A percentile compares a stretch with the other conserved stretches of the same genome.
Conservation (phyloP, 164 flowering plant species). For the Vitis rotundifolia region DNA sequence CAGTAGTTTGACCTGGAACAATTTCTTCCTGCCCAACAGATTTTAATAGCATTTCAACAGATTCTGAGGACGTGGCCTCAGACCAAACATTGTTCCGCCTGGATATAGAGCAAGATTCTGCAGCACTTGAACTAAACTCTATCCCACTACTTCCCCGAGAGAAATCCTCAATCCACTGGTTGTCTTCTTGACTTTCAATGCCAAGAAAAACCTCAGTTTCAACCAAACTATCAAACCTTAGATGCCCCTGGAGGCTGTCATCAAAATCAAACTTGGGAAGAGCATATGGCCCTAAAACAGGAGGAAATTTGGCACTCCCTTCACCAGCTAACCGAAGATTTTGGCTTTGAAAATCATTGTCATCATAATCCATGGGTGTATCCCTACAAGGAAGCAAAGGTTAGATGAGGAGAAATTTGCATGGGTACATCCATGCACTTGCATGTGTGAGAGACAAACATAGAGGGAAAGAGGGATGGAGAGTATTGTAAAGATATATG, state of each 20-base stretch:
- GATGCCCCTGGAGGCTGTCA: slow-evolving; percentile 56
- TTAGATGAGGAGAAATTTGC: background rate
- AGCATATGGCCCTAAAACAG: slow-evolving; percentile 63
- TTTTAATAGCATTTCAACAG: slow-evolving; percentile 95
- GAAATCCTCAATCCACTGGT: slow-evolving; percentile 88
- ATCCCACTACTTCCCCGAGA: slow-evolving; percentile 73
- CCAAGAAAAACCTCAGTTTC: slow-evolving; percentile 92
- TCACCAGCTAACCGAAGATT: slow-evolving; percentile 81
- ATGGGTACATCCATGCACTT: too few species aligned
- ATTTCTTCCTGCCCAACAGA: slow-evolving; percentile 93
- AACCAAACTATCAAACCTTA: slow-evolving; percentile 84
- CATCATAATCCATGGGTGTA: slow-evolving; percentile 95
- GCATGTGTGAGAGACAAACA: background rate
- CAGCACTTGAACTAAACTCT: slow-evolving; percentile 66
- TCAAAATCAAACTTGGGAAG: slow-evolving; percentile 79
- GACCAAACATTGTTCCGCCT: slow-evolving; percentile 94
- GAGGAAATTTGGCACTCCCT: slow-evolving; percentile 63
- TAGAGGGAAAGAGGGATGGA: background rate
- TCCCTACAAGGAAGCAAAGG: slow-evolving; percentile 39
- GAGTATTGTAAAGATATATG: too few species aligned
- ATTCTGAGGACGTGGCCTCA: slow-evolving; percentile 95
- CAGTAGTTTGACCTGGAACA: slow-evolving; percentile 39
- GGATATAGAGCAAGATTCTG: slow-evolving; percentile 77
- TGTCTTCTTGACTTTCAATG: slow-evolving; percentile 76
- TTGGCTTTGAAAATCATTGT: slow-evolving; percentile 78